A percentile compares a stretch with the other conserved stretches of the same genome.
Evolutionary conservation across 1,284 basidiomycete species (phyloP).

Genomic region (Pterula multifida): DNA sequence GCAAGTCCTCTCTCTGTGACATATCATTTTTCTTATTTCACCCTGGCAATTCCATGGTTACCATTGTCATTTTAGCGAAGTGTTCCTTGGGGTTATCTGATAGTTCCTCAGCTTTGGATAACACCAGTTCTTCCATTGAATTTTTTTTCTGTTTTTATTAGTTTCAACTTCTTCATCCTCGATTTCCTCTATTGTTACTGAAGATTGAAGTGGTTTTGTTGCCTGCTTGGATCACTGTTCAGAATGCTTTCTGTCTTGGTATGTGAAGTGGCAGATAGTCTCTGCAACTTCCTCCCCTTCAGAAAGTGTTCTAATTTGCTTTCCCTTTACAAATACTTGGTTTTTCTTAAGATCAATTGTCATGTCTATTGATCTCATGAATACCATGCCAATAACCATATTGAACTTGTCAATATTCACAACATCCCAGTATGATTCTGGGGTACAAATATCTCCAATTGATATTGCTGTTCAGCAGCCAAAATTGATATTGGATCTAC

Average conservation of each 20-base stretch:
- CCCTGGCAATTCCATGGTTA: too few relatives aligned
- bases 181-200: not conserved
- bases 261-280: not conserved
- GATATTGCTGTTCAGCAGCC: conserved; percentile 7
- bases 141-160: not conserved
- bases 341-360: conserved; percentile 9
- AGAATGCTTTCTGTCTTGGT: not conserved
- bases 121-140: not conserved
- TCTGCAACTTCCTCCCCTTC: conserved; percentile 8
- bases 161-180: not conserved
- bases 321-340: conserved; percentile 4
- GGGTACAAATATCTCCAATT: not conserved
- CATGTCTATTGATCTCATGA: conserved; percentile 10
- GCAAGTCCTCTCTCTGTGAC: not conserved
- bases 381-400: conserved; percentile 10
- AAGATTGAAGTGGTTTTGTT: not conserved
- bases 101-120: too few relatives aligned
- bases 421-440: conserved; percentile 10
- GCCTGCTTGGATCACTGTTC: not conserved
- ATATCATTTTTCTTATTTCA: too few relatives aligned
- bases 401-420: conserved; percentile 13
- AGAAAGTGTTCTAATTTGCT: conserved; percentile 4
- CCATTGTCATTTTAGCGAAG: too few relatives aligned
- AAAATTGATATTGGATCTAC: conserved; percentile 14
- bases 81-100: too few relatives aligned